These are phyloP conservation scores for Ustilago tritici DNA, from an alignment of 1,284 basidiomycete species.

Conservation along the genomic window DNA sequence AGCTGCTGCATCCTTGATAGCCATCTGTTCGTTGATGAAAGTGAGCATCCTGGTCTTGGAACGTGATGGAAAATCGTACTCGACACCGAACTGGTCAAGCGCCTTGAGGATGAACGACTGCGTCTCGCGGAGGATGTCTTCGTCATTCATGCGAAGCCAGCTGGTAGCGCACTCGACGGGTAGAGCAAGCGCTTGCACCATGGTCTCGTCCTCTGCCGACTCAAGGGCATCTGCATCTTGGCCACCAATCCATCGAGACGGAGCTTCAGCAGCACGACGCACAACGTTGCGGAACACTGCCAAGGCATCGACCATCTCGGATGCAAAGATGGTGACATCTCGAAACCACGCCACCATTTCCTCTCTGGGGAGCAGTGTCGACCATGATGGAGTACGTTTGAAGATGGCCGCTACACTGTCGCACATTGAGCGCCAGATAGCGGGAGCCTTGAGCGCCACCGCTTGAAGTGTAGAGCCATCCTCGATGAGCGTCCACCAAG, in stretches of 20 bases:
- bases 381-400: constrained; percentile 62
- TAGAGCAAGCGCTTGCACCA: constrained; percentile 49
- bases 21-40: constrained; percentile 63
- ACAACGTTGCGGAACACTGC: constrained; percentile 52
- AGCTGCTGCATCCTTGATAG: constrained; percentile 42
- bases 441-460: constrained; percentile 48
- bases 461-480: constrained; percentile 29
- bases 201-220: constrained; percentile 42
- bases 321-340: constrained; percentile 64
- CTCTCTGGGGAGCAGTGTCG: constrained; percentile 47
- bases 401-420: constrained; percentile 63
- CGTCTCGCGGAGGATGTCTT: constrained; percentile 65
- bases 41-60: constrained; percentile 57
- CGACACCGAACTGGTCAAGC: constrained; percentile 52
- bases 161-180: constrained; percentile 60
- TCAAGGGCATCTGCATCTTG: constrained; percentile 32
- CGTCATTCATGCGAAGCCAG: constrained; percentile 69
- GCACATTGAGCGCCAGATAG: constrained; percentile 64
- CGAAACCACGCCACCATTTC: constrained; percentile 68
- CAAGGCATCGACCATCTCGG: constrained; percentile 63
- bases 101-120: constrained; percentile 60
- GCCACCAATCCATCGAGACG: constrained; percentile 22
- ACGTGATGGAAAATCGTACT: constrained; percentile 46
- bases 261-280: constrained; percentile 45
- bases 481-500: constrained; percentile 54